Base-by-base conservation (phyloP, 1,284 basidiomycete species). In the Ganoderma leucocontextum region DNA sequence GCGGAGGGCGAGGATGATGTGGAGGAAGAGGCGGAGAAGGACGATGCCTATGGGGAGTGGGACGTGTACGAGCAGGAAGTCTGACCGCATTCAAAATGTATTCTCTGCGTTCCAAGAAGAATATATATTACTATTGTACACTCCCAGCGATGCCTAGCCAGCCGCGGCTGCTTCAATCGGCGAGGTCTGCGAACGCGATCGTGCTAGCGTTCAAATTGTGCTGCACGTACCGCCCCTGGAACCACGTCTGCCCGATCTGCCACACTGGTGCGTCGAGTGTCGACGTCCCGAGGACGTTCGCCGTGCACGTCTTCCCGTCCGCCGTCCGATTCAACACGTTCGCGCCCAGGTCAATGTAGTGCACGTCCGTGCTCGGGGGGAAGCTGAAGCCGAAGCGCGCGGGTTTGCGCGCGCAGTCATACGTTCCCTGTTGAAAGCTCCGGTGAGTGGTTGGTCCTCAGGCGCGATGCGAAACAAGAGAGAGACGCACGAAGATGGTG, bases 61-160 rank as follows among this genome's bases (percentile, higher is more conserved):
- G 83, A 84, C 64, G 81, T 65, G 52, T 84, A 83, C 70, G 82
- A 84, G 70, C 82, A 85, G 66, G 83, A 84, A 70, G 82, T 83
- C 1, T 84, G 73, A 75, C 3, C 12, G 33, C 22, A n/a, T 17
- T 35, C 33, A 22, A 15, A 35, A 41, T 47, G 39, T 47, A 64
- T 58, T 47, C 47, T 5, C 5, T 52, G 19, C n/a, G 22, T 38
- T 9, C 19, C 15, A 33, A 33, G 52, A 9, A 19, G 12, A 35
- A 10, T n/a, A 19, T 38, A 1, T 22, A 38, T 38, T 25, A 2
- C 8, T 9, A 25, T 9, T 59, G 17, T n/a, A 17, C 15, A 33
- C 29, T 19, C 15, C 52, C 29, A 55, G 52, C 25, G 35, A 58
- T 13, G 35, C 4, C 35, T 17, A 15, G 35, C 6, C 7, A 8